Conservation (phyloP, 164 flowering plant species). For the Dillenia turbinata region DNA sequence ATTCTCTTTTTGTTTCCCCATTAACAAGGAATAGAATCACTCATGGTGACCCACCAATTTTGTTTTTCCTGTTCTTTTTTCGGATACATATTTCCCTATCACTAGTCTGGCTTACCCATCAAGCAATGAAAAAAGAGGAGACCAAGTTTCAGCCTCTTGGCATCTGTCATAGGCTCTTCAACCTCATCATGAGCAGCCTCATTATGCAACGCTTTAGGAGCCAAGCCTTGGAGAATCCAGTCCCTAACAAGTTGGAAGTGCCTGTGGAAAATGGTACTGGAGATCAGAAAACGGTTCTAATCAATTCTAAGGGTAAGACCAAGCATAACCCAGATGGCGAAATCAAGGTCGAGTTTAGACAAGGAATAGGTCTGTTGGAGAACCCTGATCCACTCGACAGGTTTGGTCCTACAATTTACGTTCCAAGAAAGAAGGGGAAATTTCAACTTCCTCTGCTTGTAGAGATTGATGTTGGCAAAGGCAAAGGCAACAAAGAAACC, state of each 20-base stretch:
- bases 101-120: neutral
- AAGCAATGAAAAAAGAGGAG: conserved; percentile 16
- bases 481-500: conserved; percentile 1
- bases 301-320: neutral
- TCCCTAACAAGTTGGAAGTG: neutral
- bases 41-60: neutral
- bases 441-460: neutral
- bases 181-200: conserved; percentile 22
- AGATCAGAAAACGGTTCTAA: neutral
- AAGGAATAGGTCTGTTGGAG: no score
- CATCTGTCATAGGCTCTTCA: conserved; percentile 36
- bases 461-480: neutral
- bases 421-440: neutral
- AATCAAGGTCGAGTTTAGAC: no score
- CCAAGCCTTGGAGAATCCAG: conserved; percentile 10
- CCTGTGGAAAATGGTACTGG: neutral
- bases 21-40: conserved; percentile 19
- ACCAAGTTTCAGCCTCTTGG: conserved; percentile 16
- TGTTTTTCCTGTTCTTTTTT: neutral
- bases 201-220: conserved; percentile 17
- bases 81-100: neutral
- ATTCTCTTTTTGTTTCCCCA: conserved; percentile 11
- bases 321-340: no score
- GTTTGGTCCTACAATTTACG: no score
- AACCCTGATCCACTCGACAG: no score